Percentiles rank a stretch among this genome's conserved stretches.
These are phyloP conservation scores for Phalaenopsis aphrodite DNA, from an alignment of 106 monocot species.

Conservation along the genomic window DNA sequence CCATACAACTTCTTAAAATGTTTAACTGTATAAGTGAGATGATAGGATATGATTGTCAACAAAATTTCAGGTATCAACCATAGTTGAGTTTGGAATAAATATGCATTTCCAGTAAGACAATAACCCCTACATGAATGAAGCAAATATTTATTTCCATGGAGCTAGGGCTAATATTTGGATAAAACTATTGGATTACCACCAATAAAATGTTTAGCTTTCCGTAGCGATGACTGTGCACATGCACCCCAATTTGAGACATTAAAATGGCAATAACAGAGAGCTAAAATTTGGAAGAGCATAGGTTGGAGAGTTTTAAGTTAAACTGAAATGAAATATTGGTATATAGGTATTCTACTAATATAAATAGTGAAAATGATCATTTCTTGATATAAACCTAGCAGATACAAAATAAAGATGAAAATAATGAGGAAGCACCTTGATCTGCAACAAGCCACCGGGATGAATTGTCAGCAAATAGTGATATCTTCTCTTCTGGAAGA, in stretches of 20 bases:
- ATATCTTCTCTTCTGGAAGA: slow-evolving; percentile 69
- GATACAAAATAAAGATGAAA: not conserved
- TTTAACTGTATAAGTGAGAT: not conserved
- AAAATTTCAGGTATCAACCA: not conserved
- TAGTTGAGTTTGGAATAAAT: not conserved
- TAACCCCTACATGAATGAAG: no score
- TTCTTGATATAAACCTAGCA: not conserved
- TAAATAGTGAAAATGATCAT: not conserved
- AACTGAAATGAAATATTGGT: not conserved
- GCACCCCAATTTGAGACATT: not conserved
- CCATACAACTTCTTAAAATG: not conserved
- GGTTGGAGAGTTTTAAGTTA: not conserved
- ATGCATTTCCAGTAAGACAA: not conserved
- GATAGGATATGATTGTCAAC: not conserved
- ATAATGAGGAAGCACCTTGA: slow-evolving; percentile 30
- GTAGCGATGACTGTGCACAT: not conserved
- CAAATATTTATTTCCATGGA: not conserved
- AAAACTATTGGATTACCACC: not conserved
- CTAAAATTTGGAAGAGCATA: not conserved
- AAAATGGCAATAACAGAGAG: not conserved
- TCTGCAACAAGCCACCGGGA: slow-evolving; percentile 91
- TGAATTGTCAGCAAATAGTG: slow-evolving; percentile 93
- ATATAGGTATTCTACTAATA: not conserved
- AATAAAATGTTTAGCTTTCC: not conserved
- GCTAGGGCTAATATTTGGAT: not conserved